A percentile compares a stretch with the other conserved stretches of the same genome.
Evolutionary conservation across 2,329 filamentous ascomycete species (phyloP).

Genomic region (Aureobasidium namibiae): DNA sequence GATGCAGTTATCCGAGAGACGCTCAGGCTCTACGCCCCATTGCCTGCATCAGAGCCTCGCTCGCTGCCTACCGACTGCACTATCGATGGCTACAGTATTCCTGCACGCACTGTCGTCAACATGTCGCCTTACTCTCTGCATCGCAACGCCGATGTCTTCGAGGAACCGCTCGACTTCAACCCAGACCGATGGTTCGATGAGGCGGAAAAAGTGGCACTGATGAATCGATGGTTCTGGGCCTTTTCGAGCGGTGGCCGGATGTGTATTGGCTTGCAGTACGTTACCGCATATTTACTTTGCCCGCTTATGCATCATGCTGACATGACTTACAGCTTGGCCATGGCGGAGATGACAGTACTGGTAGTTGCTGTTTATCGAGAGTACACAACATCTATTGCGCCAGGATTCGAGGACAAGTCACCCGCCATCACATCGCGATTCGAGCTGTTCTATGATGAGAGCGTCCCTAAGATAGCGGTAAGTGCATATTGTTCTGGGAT

Average conservation of each 20-base stretch:
- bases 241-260: conserved; percentile 40
- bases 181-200: conserved; percentile 32
- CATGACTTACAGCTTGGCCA: conserved; percentile 32
- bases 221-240: conserved; percentile 41
- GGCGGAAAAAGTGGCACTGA: conserved; percentile 26
- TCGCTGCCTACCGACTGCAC: conserved; percentile 28
- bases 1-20: conserved; percentile 29
- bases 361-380: conserved; percentile 37
- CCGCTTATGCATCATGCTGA: neutral
- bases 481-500: too few relatives aligned
- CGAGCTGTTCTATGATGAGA: conserved; percentile 34
- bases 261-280: conserved; percentile 35
- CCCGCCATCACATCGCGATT: conserved; percentile 36
- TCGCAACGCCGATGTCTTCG: conserved; percentile 33
- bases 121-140: conserved; percentile 36
- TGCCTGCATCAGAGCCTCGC: conserved; percentile 45
- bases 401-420: conserved; percentile 24
- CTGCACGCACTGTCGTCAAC: conserved; percentile 30
- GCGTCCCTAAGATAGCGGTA: conserved; percentile 19
- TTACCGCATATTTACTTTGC: neutral
- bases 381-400: conserved; percentile 31
- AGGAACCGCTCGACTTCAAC: conserved; percentile 28
- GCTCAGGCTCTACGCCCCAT: conserved; percentile 34
- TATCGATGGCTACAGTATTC: conserved; percentile 27
- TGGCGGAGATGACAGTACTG: conserved; percentile 44